Conservation (phyloP, 106 monocot species). For the Triglochin maritima region DNA sequence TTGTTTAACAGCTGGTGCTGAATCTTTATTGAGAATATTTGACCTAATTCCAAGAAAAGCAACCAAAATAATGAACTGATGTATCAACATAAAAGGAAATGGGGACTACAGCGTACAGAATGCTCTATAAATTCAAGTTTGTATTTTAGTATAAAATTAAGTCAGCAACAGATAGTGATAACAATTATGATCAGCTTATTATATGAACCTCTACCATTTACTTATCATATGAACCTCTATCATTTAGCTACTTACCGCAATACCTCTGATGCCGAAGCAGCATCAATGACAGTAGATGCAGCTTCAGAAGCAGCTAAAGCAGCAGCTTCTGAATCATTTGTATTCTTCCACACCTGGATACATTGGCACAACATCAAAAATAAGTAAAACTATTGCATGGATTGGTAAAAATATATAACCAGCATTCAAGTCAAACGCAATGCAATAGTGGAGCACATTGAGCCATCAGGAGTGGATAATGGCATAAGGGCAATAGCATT, state of each 20-base stretch:
- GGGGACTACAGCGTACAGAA: too few relatives aligned
- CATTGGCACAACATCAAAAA: background rate
- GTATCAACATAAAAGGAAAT: too few relatives aligned
- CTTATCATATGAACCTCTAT: too few relatives aligned
- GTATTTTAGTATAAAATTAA: too few relatives aligned
- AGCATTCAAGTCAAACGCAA: background rate
- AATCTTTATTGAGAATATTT: constrained; percentile 22
- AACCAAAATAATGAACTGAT: too few relatives aligned
- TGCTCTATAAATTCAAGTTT: too few relatives aligned
- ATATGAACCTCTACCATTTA: too few relatives aligned
- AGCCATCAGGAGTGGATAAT: too few relatives aligned
- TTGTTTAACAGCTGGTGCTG: constrained; percentile 16
- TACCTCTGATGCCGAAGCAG: constrained; percentile 62
- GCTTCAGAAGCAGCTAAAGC: constrained; percentile 76
- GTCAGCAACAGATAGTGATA: too few relatives aligned
- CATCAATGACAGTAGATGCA: constrained; percentile 89
- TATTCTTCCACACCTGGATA: constrained; percentile 60
- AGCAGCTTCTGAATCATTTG: constrained; percentile 67
- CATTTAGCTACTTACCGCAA: constrained; percentile 30
- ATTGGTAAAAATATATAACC: background rate
- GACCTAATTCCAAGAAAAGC: constrained; percentile 24
- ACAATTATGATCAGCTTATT: too few relatives aligned
- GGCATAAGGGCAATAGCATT: too few relatives aligned
- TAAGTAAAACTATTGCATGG: background rate
- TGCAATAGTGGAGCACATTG: too few relatives aligned